Evolutionary conservation across 1,139 yeast species (phyloP).

Genomic region (Pichia sp.): DNA sequence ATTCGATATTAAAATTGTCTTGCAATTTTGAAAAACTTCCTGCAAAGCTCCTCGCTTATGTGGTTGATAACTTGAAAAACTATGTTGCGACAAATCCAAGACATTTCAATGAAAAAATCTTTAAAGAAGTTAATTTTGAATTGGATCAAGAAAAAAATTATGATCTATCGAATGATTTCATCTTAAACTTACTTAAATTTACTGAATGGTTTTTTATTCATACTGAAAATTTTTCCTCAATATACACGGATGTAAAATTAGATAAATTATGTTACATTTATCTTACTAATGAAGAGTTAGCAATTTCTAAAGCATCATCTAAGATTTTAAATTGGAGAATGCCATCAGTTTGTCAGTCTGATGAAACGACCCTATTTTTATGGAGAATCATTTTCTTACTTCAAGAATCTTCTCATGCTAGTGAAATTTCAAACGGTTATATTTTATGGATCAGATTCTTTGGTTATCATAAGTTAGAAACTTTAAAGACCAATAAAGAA

Average conservation of each 20-base stretch:
- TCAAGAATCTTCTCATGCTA: conserved; percentile 29
- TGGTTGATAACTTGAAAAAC: conserved; percentile 6
- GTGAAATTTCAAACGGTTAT: conserved; percentile 40
- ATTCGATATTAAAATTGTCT: conserved; percentile 16
- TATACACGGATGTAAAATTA: conserved; percentile 2
- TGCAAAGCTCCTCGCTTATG: conserved; percentile 9
- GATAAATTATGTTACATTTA: conserved; percentile 32
- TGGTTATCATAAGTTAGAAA: conserved; percentile 21
- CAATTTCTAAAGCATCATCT: conserved; percentile 34
- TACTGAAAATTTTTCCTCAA: conserved; percentile 11
- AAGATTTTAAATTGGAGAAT: conserved; percentile 48
- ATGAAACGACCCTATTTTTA: conserved; percentile 28
- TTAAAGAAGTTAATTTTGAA: not conserved
- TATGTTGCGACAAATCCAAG: conserved; percentile 15
- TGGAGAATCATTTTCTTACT: conserved; percentile 45
- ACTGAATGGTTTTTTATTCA: conserved; percentile 22
- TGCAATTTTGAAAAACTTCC: conserved; percentile 11
- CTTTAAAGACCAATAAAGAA: conserved; percentile 19
- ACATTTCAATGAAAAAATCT: conserved; percentile 14
- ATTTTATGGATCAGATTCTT: conserved; percentile 54
- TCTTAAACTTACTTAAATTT: conserved; percentile 17
- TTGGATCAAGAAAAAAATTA: not conserved
- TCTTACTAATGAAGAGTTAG: conserved; percentile 33
- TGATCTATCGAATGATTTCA: conserved; percentile 8
- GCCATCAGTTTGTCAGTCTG: conserved; percentile 26